phyloP scores from a whole-genome alignment of 2,329 filamentous ascomycete genomes.

The Aspergillus sp. region DNA sequence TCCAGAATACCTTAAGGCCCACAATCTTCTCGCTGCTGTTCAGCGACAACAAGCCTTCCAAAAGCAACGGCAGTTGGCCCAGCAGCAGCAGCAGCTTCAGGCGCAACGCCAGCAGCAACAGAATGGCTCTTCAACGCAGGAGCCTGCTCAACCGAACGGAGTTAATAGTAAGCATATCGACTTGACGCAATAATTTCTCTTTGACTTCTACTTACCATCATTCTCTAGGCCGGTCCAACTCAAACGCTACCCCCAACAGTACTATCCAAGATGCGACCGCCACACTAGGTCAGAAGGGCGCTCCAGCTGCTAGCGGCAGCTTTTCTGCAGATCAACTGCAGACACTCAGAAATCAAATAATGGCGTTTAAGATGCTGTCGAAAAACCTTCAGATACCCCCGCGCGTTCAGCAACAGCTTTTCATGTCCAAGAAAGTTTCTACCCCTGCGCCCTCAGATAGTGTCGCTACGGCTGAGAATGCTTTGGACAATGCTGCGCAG shows the following conservation, averaged over 20 bases:
- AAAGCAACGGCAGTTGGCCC: conserved; percentile 49
- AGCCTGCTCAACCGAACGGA: conserved; percentile 38
- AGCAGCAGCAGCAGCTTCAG: conserved; percentile 41
- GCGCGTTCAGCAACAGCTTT: conserved; percentile 78
- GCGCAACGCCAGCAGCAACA: conserved; percentile 48
- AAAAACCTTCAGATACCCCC: conserved; percentile 82
- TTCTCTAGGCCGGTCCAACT: conserved; percentile 34
- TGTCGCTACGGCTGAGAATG: conserved; percentile 30
- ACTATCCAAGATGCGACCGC: conserved; percentile 22
- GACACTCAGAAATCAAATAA: conserved; percentile 79
- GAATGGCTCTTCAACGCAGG: conserved; percentile 36
- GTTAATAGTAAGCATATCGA: conserved; percentile 37
- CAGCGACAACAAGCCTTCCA: conserved; percentile 63
- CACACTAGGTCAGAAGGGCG: conserved; percentile 29
- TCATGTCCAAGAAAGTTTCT: conserved; percentile 54
- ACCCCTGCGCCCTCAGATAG: conserved; percentile 39
- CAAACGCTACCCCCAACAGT: conserved; percentile 33
- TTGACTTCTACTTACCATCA: background rate
- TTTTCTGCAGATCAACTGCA: conserved; percentile 78
- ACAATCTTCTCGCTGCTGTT: conserved; percentile 71
- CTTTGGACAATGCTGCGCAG: conserved; percentile 42
- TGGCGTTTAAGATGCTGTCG: conserved; percentile 84
- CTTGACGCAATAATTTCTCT: background rate
- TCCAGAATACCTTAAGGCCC: conserved; percentile 82
- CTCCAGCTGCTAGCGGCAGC: conserved; percentile 47